Percentiles rank a stretch among this genome's conserved stretches.
Evolutionary conservation across 2,329 filamentous ascomycete genomes (phyloP).

Genomic region (Fusarium haematococcum): DNA sequence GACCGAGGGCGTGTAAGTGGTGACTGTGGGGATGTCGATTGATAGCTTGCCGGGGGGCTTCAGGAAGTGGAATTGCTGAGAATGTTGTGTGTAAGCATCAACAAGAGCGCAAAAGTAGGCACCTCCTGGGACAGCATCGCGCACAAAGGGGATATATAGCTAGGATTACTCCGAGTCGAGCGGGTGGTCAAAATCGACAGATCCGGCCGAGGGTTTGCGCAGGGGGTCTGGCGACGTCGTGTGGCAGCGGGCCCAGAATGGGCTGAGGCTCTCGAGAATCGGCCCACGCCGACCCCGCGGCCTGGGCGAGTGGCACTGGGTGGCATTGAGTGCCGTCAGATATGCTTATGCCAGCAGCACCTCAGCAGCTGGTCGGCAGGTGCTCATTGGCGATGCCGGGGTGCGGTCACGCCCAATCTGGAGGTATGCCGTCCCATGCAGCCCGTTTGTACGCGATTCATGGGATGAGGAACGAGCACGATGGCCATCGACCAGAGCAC

Average conservation of each 20-base stretch:
- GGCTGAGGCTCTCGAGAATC: slow-evolving; percentile 51
- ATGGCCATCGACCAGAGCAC: not conserved
- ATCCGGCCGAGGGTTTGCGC: slow-evolving; percentile 42
- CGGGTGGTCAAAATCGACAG: slow-evolving; percentile 45
- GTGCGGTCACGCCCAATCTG: slow-evolving; percentile 29
- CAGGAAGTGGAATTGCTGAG: slow-evolving; percentile 22
- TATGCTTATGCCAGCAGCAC: slow-evolving; percentile 44
- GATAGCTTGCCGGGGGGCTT: slow-evolving; percentile 11
- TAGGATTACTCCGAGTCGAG: slow-evolving; percentile 10
- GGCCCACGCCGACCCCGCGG: slow-evolving; percentile 51
- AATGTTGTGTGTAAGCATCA: slow-evolving; percentile 30
- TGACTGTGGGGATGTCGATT: slow-evolving; percentile 21
- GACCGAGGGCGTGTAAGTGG: slow-evolving; percentile 33
- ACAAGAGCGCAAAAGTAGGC: slow-evolving; percentile 28
- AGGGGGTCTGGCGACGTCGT: slow-evolving; percentile 51
- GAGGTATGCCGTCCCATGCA: slow-evolving; percentile 20
- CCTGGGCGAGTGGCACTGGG: slow-evolving; percentile 21
- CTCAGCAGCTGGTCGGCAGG: slow-evolving; percentile 8
- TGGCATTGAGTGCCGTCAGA: slow-evolving; percentile 41
- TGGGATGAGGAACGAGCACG: slow-evolving; percentile 14
- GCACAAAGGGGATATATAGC: slow-evolving; percentile 47
- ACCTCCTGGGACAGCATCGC: slow-evolving; percentile 23
- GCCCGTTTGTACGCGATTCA: slow-evolving; percentile 9
- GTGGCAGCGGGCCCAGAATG: slow-evolving; percentile 51
- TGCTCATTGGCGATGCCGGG: slow-evolving; percentile 24